These are phyloP conservation scores for Chalaropsis ovoidea DNA, from an alignment of 2,329 filamentous ascomycete species.

Conservation along the genomic window DNA sequence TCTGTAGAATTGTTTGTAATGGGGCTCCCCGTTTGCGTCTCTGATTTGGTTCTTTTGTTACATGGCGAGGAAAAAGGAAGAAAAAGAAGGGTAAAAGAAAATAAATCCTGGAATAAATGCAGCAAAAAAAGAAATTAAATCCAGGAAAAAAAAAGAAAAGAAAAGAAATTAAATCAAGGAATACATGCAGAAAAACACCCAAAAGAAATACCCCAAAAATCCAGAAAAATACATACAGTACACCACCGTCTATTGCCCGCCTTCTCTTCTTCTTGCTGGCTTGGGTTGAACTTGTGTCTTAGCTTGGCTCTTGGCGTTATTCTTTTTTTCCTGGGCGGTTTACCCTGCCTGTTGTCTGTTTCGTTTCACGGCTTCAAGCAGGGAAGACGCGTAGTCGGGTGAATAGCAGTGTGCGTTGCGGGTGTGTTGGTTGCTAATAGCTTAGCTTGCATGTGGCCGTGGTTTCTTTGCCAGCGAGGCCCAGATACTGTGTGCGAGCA, in stretches of 20 bases:
- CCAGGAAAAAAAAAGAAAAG: not conserved
- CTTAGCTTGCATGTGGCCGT: not conserved
- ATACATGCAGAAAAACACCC: no score
- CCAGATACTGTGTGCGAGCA: not conserved
- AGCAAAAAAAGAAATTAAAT: not conserved
- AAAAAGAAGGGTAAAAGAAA: not conserved
- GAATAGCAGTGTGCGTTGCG: not conserved
- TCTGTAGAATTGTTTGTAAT: not conserved
- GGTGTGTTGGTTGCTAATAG: not conserved
- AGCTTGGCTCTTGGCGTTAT: not conserved
- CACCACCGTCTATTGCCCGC: not conserved
- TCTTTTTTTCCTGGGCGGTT: not conserved
- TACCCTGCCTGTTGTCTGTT: slow-evolving; percentile 10
- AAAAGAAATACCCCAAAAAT: no score
- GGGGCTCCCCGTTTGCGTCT: slow-evolving; percentile 1
- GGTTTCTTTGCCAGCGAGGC: not conserved
- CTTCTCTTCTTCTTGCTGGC: slow-evolving; percentile 1
- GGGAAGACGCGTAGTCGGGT: not conserved
- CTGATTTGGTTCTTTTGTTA: not conserved
- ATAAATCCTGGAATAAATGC: not conserved
- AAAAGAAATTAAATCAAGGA: not conserved
- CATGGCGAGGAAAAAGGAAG: not conserved
- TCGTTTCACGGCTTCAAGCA: slow-evolving; percentile 4
- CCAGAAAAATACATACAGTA: not conserved
- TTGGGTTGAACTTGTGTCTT: slow-evolving; percentile 15